phyloP scores from a whole-genome alignment of 768 basidiomycete genomes.

The Clitopilus hobsonii region DNA sequence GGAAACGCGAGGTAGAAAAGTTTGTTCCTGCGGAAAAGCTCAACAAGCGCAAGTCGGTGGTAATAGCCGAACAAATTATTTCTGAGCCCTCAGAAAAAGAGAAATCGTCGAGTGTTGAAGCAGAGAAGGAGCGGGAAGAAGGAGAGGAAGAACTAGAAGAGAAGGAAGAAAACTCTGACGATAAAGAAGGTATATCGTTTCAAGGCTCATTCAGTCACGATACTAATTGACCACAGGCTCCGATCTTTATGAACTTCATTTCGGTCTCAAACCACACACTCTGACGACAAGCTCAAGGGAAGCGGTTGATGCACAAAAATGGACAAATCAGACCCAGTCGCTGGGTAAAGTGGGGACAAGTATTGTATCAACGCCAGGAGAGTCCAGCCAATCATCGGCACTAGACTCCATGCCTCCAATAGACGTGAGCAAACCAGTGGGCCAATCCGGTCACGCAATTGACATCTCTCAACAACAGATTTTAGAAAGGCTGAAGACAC shows the following conservation, averaged over 20 bases:
- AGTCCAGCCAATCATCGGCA: constrained; percentile 22
- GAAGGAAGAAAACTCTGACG: constrained; percentile 19
- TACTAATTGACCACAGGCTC: neutral
- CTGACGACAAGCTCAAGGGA: constrained; percentile 45
- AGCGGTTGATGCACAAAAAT: constrained; percentile 50
- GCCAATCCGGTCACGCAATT: too few species aligned
- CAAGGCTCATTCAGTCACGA: constrained; percentile 11
- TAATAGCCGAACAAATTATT: constrained; percentile 4
- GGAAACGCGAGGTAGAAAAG: constrained; percentile 38
- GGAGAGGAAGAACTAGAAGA: constrained; percentile 20
- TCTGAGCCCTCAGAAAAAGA: constrained; percentile 4
- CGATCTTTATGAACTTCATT: constrained; percentile 70
- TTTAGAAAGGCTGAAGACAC: constrained; percentile 47
- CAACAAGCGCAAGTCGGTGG: constrained; percentile 55
- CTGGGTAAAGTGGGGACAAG: constrained; percentile 56
- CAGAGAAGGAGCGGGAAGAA: constrained; percentile 15
- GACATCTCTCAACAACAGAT: constrained; percentile 33
- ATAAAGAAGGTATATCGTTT: neutral
- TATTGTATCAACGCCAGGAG: constrained; percentile 45
- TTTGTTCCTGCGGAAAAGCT: constrained; percentile 52
- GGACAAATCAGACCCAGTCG: constrained; percentile 47
- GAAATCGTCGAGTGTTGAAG: constrained; percentile 9
- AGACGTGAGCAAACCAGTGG: constrained; percentile 22
- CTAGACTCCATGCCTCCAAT: constrained; percentile 23
- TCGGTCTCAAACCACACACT: constrained; percentile 53